Evolutionary conservation across 306 rosid genomes (phyloP).

Genomic region (Pterocarpus santalinus): DNA sequence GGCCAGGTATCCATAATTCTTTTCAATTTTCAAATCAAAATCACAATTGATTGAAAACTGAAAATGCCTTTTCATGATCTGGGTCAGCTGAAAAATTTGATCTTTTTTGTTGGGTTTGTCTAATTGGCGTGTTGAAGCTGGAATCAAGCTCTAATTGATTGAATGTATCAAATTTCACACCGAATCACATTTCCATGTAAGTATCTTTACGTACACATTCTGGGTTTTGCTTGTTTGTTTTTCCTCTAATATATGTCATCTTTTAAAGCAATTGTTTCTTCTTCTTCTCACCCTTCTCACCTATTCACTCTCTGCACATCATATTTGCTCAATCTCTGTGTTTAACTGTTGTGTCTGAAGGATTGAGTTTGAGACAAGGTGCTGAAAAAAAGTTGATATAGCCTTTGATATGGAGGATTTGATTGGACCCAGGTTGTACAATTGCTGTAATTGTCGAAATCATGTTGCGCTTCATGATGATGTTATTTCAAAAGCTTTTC

Average conservation of each 20-base stretch:
- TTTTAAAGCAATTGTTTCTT: not conserved
- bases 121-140: not conserved
- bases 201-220: slow-evolving; percentile 3
- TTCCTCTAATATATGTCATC: not conserved
- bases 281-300: not conserved
- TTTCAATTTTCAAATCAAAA: slow-evolving; percentile 12
- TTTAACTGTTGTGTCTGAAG: not conserved
- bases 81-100: slow-evolving; percentile 3
- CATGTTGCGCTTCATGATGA: slow-evolving; percentile 75
- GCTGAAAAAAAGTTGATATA: slow-evolving; percentile 15
- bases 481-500: slow-evolving; percentile 75
- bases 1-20: slow-evolving; percentile 41
- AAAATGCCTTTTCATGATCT: slow-evolving; percentile 26
- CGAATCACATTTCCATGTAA: not conserved
- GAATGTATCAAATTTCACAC: not conserved
- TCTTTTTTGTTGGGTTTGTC: not conserved
- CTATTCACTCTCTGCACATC: slow-evolving; percentile 15
- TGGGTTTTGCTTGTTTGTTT: slow-evolving; percentile 27
- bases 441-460: slow-evolving; percentile 68
- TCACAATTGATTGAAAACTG: not conserved
- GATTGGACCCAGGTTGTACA: slow-evolving; percentile 65
- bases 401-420: slow-evolving; percentile 57
- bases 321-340: not conserved
- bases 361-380: slow-evolving; percentile 26
- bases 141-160: too few relatives aligned